These are phyloP conservation scores for Erodium texanum DNA, from an alignment of 441 rosid genomes.

Conservation along the genomic window DNA sequence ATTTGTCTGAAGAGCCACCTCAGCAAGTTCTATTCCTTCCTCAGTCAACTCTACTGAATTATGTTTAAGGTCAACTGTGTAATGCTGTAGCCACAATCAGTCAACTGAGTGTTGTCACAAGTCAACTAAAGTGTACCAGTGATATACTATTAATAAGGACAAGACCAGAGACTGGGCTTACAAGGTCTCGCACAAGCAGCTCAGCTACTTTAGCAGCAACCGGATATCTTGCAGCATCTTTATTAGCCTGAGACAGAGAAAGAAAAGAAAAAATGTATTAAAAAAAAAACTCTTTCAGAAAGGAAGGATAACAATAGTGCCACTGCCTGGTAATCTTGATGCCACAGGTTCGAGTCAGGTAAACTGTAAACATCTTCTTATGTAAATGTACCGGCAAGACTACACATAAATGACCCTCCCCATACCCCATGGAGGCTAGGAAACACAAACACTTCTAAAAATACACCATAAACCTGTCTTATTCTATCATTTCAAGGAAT, in stretches of 20 bases:
- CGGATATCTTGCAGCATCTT: constrained; percentile 92
- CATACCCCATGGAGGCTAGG: too few species aligned
- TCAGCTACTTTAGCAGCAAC: constrained; percentile 98
- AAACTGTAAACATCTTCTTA: too few species aligned
- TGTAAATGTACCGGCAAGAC: too few species aligned
- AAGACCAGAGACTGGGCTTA: constrained; percentile 34
- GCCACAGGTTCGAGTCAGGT: too few species aligned
- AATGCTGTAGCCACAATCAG: constrained; percentile 51
- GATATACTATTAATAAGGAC: constrained; percentile 11
- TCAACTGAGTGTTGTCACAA: constrained; percentile 10
- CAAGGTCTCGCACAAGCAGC: constrained; percentile 62
- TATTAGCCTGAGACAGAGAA: constrained; percentile 49
- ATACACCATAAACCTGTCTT: too few species aligned
- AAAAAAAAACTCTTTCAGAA: background rate
- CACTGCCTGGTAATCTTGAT: background rate
- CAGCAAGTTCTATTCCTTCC: constrained; percentile 86
- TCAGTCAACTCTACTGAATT: constrained; percentile 96
- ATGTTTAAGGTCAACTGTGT: constrained; percentile 77
- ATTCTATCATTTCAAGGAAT: too few species aligned
- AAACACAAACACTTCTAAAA: too few species aligned
- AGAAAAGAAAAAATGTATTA: constrained; percentile 6
- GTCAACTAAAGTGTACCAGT: constrained; percentile 11
- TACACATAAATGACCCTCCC: too few species aligned
- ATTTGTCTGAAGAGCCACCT: constrained; percentile 90
- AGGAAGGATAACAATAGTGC: background rate